These are phyloP conservation scores for Suhomyces sp. DNA, from an alignment of 805 yeast species.

Conservation along the genomic window DNA sequence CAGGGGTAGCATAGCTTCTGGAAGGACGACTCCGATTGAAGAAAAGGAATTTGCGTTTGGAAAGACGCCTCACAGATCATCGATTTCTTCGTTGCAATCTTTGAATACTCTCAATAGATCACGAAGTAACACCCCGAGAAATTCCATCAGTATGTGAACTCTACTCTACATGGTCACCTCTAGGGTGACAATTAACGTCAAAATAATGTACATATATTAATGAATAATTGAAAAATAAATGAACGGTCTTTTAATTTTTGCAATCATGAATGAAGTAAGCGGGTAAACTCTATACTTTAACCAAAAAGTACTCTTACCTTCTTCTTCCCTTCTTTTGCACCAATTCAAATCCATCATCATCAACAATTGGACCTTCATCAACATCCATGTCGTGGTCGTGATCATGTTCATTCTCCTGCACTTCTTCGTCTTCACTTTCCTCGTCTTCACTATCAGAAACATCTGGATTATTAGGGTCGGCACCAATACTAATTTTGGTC, in stretches of 20 bases:
- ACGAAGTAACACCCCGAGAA: constrained; percentile 33
- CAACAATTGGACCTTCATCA: constrained; percentile 64
- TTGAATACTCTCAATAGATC: constrained; percentile 41
- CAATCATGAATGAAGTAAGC: no score
- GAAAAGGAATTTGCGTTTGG: constrained; percentile 26
- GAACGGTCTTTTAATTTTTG: no score
- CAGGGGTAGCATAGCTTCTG: constrained; percentile 26
- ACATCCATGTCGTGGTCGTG: constrained; percentile 37
- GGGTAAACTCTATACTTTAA: no score
- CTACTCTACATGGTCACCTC: not conserved
- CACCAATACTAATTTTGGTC: constrained; percentile 45
- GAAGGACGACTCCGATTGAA: constrained; percentile 27
- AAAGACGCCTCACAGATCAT: constrained; percentile 21
- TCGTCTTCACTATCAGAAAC: constrained; percentile 46
- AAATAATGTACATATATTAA: no score
- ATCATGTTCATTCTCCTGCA: constrained; percentile 23
- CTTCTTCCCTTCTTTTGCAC: constrained; percentile 71
- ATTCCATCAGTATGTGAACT: constrained; percentile 25
- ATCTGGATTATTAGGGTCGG: constrained; percentile 66
- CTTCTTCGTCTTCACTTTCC: constrained; percentile 50
- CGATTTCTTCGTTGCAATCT: constrained; percentile 40
- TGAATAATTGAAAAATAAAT: no score
- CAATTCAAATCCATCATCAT: constrained; percentile 92
- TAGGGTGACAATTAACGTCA: no score
- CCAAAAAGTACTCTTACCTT: constrained; percentile 10